Base-by-base conservation (phyloP, 495 filamentous ascomycete species). In the Aspergillus nanangensis region DNA sequence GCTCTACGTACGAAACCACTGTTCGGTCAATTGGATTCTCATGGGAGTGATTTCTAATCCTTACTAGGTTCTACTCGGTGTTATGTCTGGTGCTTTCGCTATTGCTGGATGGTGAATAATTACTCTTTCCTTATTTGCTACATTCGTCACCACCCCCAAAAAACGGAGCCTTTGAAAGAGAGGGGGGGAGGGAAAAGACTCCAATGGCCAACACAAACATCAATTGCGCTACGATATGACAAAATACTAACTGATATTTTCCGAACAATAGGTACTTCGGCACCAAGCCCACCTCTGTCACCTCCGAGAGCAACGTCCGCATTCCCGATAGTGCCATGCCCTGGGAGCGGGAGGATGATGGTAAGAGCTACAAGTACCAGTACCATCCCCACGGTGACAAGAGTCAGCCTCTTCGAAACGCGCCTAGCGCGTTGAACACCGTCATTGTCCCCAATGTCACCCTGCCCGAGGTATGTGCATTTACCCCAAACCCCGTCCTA, bases 371-470 rank as follows among this genome's bases (percentile, higher is more conserved):
- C 78, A 93, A 92, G 72, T 96, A 95, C 73, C 81, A 82, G 70
- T 96, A 96, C 73, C 85, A 96, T 74, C 92, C 93, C 48, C 84
- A 88, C 51, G 93, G 90, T 54, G 85, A 96, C 66, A 64, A 76
- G 62, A 84, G 62, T 56, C 80, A 83, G 54, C 72, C 81, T 42
- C 83, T 85, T 55, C 88, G 86, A 66, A 88, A 95, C 62, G 93
- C 94, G 42, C 93, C 93, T 46, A 93, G 87, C 61, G 93, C 93
- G 50, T 73, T 98, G 68, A 90, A 98, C 76, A 86, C 83, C 44
- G 90, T 96, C 54, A 82, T 97, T 65, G 74, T 98, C 24, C 93
- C 93, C 51, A 83, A 94, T 59, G 90, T 97, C 57, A 91, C 82
- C 60, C 71, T 97, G 43, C 91, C 94, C 55, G 94, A 86, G 85